A percentile compares a stretch with the other conserved stretches of the same genome.
Conservation (phyloP, 2,329 filamentous ascomycete genomes). For the Dactylonectria macrodidyma region DNA sequence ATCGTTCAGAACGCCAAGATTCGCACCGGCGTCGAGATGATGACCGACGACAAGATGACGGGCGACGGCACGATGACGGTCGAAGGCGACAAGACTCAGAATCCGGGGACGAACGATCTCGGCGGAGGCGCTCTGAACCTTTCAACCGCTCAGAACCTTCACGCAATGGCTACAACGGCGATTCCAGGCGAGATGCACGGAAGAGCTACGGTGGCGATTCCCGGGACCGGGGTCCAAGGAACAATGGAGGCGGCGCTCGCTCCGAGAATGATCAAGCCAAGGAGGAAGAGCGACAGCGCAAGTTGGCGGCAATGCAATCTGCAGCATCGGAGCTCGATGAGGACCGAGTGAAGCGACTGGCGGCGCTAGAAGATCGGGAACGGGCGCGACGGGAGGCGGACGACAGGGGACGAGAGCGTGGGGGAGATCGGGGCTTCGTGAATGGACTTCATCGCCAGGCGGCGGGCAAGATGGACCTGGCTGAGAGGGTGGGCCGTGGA, state of each 20-base stretch:
- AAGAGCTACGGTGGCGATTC: conserved; percentile 40
- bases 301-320: conserved; percentile 81
- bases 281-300: conserved; percentile 74
- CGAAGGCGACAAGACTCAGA: conserved; percentile 47
- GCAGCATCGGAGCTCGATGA: conserved; percentile 78
- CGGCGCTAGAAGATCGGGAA: conserved; percentile 77
- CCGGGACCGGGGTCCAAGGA: conserved; percentile 42
- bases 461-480: conserved; percentile 66
- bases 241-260: conserved; percentile 39
- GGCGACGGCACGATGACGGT: conserved; percentile 49
- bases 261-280: conserved; percentile 48
- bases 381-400: conserved; percentile 76
- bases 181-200: conserved; percentile 26
- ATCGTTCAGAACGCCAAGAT: conserved; percentile 24
- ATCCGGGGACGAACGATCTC: conserved; percentile 50
- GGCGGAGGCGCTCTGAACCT: conserved; percentile 43
- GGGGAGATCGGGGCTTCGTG: conserved; percentile 76
- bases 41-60: conserved; percentile 44
- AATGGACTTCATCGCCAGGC: conserved; percentile 74
- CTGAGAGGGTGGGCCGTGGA: conserved; percentile 66
- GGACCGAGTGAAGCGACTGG: conserved; percentile 78
- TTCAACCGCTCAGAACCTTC: too few relatives aligned
- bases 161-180: conserved; percentile 26
- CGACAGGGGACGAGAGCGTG: conserved; percentile 73
- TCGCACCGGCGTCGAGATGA: conserved; percentile 28